Evolutionary conservation across 139 green algal genomes (phyloP).

Genomic region (Pycnococcus provasolii): DNA sequence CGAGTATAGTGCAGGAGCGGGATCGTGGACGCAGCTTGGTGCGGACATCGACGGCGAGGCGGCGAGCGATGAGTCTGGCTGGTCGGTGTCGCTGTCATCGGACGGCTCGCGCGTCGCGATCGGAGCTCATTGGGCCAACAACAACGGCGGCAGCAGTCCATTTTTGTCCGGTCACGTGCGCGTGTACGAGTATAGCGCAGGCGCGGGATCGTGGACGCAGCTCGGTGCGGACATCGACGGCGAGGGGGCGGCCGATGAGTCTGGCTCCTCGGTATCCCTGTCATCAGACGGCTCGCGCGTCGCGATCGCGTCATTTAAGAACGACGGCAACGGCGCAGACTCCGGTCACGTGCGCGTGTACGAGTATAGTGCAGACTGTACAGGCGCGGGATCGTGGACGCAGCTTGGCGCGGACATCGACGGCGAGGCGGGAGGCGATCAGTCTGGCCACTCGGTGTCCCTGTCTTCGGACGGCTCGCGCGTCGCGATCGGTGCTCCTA

Average conservation of each 20-base stretch:
- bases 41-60: slow-evolving; percentile 1
- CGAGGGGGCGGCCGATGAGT: not conserved
- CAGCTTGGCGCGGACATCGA: not conserved
- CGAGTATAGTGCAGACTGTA: not conserved
- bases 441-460: not conserved
- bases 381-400: not conserved
- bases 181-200: not conserved
- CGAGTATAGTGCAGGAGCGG: not conserved
- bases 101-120: too few relatives aligned
- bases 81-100: not conserved
- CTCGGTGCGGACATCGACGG: not conserved
- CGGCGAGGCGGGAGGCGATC: slow-evolving; percentile 1
- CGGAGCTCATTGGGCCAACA: too few relatives aligned
- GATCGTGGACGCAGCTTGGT: not conserved
- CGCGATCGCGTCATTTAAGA: not conserved
- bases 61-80: not conserved
- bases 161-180: too few relatives aligned
- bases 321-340: not conserved
- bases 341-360: not conserved
- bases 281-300: not conserved
- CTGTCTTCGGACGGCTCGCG: not conserved
- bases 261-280: not conserved
- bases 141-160: too few relatives aligned
- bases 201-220: not conserved
- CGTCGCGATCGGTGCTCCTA: not conserved